These are phyloP conservation scores for Ceratocystiopsis sp. DNA, from an alignment of 2,329 filamentous ascomycete species.

Conservation along the genomic window DNA sequence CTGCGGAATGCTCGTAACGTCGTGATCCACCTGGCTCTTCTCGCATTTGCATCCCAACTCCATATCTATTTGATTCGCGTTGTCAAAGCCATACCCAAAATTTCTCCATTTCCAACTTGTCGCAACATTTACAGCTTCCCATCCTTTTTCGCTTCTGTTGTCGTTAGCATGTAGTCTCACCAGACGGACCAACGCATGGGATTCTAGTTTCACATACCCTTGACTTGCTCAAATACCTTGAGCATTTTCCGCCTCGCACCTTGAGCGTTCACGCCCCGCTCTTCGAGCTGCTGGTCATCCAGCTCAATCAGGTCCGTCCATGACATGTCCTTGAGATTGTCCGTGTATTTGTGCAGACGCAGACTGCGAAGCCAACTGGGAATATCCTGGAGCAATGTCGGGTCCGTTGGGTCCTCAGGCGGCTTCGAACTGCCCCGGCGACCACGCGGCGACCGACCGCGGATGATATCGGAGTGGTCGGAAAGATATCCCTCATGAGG, in stretches of 20 bases:
- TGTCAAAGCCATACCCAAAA: too few relatives aligned
- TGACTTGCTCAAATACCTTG: constrained; percentile 97
- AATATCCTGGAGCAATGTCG: constrained; percentile 78
- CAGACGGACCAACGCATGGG: too few relatives aligned
- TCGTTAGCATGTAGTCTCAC: not conserved
- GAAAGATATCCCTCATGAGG: constrained; percentile 78
- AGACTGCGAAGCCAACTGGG: constrained; percentile 90
- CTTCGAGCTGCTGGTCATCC: constrained; percentile 84
- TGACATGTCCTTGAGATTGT: constrained; percentile 92
- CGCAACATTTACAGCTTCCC: too few relatives aligned
- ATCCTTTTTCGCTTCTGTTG: not conserved
- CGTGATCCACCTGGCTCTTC: too few relatives aligned
- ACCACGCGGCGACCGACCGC: constrained; percentile 82
- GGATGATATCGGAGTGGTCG: constrained; percentile 79
- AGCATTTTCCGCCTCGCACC: constrained; percentile 95
- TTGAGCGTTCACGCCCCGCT: constrained; percentile 83
- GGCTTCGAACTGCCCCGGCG: constrained; percentile 91
- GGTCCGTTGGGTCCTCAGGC: constrained; percentile 91
- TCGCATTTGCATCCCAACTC: too few relatives aligned
- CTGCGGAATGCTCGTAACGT: too few relatives aligned
- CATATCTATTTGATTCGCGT: too few relatives aligned
- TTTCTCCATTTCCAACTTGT: too few relatives aligned
- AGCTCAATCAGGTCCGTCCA: constrained; percentile 88
- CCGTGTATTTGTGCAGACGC: constrained; percentile 95
- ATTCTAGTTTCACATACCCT: constrained; percentile 29